Evolutionary conservation across 768 basidiomycete genomes (phyloP).

Genomic region (Galerina sulciceps): DNA sequence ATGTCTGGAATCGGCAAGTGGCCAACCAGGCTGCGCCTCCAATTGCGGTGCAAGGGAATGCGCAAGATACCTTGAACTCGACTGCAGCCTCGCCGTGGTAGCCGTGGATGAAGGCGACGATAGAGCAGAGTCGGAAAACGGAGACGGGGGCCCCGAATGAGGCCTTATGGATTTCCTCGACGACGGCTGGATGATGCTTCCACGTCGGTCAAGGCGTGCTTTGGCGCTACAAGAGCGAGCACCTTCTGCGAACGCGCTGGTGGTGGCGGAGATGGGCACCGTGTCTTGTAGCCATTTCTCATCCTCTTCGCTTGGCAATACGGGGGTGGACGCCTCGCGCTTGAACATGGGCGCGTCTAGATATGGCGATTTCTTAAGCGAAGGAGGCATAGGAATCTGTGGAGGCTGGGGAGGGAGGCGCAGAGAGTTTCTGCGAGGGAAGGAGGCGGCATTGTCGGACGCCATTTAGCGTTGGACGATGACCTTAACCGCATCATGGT

Average conservation of each 20-base stretch:
- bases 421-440: constrained; percentile 40
- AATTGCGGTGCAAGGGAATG: constrained; percentile 22
- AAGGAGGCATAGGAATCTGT: constrained; percentile 59
- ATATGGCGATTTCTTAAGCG: constrained; percentile 57
- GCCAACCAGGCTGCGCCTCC: constrained; percentile 9
- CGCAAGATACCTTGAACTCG: constrained; percentile 7
- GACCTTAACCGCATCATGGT: too few species aligned
- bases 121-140: background rate
- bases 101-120: background rate
- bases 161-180: background rate
- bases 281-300: constrained; percentile 71
- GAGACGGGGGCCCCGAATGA: constrained; percentile 1
- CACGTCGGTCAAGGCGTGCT: constrained; percentile 17
- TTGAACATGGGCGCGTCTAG: constrained; percentile 57
- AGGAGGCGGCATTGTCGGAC: constrained; percentile 3
- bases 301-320: constrained; percentile 51
- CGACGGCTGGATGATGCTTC: constrained; percentile 14
- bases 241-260: constrained; percentile 8
- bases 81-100: background rate
- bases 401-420: constrained; percentile 36
- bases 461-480: constrained; percentile 8
- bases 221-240: constrained; percentile 11
- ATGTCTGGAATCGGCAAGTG: constrained; percentile 9
- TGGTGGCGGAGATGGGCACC: constrained; percentile 42
- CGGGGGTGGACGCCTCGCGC: constrained; percentile 34